phyloP scores from a whole-genome alignment of 225 moss, liverwort and hornwort species.

The Pleurozium schreberi region DNA sequence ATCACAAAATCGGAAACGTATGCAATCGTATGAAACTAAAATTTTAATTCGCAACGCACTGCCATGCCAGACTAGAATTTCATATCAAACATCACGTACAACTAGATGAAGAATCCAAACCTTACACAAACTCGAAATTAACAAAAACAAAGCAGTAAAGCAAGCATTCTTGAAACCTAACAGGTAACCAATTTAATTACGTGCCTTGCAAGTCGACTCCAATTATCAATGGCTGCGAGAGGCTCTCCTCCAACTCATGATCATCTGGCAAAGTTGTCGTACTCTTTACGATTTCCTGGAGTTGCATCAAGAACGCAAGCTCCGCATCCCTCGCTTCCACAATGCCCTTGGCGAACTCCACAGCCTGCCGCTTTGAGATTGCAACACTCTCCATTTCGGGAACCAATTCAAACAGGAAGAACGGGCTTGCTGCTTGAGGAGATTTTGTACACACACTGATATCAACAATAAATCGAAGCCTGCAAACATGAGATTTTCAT shows the following conservation, averaged over 20 bases:
- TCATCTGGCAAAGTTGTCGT: background rate
- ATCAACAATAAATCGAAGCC: no score
- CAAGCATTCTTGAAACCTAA: background rate
- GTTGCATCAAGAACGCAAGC: conserved; percentile 15
- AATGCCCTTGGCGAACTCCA: conserved; percentile 16
- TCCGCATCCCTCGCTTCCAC: conserved; percentile 23
- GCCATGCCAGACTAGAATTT: background rate
- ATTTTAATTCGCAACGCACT: background rate
- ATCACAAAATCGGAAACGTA: background rate
- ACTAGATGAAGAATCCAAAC: background rate
- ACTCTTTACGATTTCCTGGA: conserved; percentile 8
- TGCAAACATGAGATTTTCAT: no score
- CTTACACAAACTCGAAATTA: background rate
- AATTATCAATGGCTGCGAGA: background rate
- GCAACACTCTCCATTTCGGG: conserved; percentile 4
- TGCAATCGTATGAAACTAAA: background rate
- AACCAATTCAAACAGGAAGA: background rate
- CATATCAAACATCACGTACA: background rate
- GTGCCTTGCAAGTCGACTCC: background rate
- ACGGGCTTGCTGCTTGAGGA: background rate
- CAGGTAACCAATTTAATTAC: background rate
- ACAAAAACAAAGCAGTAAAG: background rate
- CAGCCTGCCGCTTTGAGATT: background rate
- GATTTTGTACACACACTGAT: background rate
- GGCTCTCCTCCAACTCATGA: background rate